Evolutionary conservation across 495 filamentous ascomycete genomes (phyloP).

Genomic region (Bathelium albidoporum): DNA sequence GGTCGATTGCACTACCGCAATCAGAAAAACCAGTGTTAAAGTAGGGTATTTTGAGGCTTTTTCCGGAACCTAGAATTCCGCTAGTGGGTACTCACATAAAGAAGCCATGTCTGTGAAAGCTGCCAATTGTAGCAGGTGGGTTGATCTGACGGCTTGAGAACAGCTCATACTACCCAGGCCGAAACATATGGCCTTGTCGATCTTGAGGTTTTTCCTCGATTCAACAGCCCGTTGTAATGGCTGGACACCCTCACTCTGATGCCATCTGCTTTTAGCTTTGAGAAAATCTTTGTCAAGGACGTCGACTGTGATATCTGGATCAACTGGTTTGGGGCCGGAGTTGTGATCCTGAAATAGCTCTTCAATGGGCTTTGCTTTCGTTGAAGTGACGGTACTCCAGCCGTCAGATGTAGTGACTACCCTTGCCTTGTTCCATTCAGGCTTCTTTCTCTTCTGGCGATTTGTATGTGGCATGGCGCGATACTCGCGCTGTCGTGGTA

Average conservation of each 20-base stretch:
- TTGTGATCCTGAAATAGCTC: background rate
- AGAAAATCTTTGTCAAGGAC: background rate
- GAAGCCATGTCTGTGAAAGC: conserved; percentile 15
- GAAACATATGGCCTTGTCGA: conserved; percentile 13
- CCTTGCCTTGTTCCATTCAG: conserved; percentile 1
- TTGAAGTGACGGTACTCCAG: background rate
- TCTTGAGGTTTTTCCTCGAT: background rate
- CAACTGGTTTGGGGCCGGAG: background rate
- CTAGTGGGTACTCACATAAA: conserved; percentile 11
- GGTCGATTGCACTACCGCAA: background rate
- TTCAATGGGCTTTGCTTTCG: background rate
- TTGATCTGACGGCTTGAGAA: background rate
- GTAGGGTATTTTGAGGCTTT: background rate
- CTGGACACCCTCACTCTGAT: background rate
- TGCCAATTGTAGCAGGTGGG: conserved; percentile 12
- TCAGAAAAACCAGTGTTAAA: background rate
- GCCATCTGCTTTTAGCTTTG: background rate
- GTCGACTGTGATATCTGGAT: background rate
- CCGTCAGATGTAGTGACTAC: background rate
- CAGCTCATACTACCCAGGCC: conserved; percentile 13
- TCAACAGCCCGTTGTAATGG: background rate
- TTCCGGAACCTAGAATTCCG: background rate
- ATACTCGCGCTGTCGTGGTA: too few species aligned
- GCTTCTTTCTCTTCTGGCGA: background rate
- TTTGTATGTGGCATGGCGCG: background rate